Evolutionary conservation across 164 flowering plant species (phyloP), one percentile per base, ranked within the genome.

Genomic region (Chloranthus sessilifolius): DNA sequence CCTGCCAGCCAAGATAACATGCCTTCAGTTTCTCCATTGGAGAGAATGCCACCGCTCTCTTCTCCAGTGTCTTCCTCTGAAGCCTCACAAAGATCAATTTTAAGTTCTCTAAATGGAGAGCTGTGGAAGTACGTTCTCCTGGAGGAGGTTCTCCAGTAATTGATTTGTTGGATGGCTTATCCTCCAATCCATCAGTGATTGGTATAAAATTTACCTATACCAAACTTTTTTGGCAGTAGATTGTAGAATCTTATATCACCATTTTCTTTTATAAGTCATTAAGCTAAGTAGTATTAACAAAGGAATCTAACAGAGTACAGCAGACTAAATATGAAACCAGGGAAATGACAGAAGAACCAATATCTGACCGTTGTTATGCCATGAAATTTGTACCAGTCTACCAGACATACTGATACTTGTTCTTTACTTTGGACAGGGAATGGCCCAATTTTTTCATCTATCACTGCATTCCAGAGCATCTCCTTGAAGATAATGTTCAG

Each of bases 151-250:
- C 83, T 52, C 71, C 95, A 47, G 55, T 85, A 67, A 63, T 89
- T 59, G 86, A 89, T 76, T 77, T 94, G 63, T 73, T 86, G 82
- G 89, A 81, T 71, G 89, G 80, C 15, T 71, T 88, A 50, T 64
- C 62, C 42, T 64, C 87, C 34, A 75, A 27, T 45, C 59, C 63
- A 28, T 61, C 76, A 33, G 50, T 24, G 26, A 58, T 74, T 49
- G 79, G 89, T 77, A 77, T 58, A 11, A 10, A 41, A 20, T n/a
- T 11, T 37, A 16, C 37, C 4, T 7, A 5, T 12, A 1, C 19
- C 14, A 8, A 6, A 15, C 17, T 3, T 24, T 25, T 1, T 44
- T 5, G 30, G 5, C 22, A 11, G 17, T 28, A 20, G 26, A 11
- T 37, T 26, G 39, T 41, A 24, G 15, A 22, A 31, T 39, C 3